phyloP scores from a whole-genome alignment of 805 yeast genomes.

The Danielia oregonensis region DNA sequence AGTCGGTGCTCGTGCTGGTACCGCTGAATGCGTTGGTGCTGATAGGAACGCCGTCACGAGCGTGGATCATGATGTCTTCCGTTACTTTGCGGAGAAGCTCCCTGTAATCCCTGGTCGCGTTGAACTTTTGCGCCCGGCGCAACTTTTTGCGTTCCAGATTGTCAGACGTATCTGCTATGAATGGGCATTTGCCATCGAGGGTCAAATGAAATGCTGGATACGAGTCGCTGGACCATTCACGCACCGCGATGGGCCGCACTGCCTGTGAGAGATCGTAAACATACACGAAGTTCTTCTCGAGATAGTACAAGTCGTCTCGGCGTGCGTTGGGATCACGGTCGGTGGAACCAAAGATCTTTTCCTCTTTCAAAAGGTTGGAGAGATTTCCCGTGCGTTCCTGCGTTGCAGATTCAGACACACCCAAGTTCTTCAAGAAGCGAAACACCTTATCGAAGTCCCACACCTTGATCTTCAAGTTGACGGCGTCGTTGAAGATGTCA shows the following conservation, averaged over 20 bases:
- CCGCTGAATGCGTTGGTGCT: constrained; percentile 17
- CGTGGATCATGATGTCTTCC: constrained; percentile 26
- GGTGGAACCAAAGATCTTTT: constrained; percentile 78
- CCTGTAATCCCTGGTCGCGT: constrained; percentile 41
- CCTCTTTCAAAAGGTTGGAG: constrained; percentile 68
- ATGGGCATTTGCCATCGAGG: constrained; percentile 77
- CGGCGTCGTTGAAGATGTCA: constrained; percentile 68
- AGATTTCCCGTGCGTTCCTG: constrained; percentile 20
- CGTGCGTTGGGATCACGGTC: constrained; percentile 86
- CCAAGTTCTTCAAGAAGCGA: constrained; percentile 68
- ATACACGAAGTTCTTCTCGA: constrained; percentile 65
- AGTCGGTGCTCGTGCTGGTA: constrained; percentile 28
- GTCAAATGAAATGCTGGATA: constrained; percentile 59
- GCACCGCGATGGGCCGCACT: constrained; percentile 73
- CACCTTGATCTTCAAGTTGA: constrained; percentile 61
- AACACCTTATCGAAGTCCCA: constrained; percentile 87
- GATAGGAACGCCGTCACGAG: constrained; percentile 18
- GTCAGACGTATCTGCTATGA: constrained; percentile 55
- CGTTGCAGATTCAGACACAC: constrained; percentile 20
- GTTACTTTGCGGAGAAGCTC: constrained; percentile 34
- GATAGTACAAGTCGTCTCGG: constrained; percentile 80
- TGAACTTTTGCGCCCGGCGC: constrained; percentile 37
- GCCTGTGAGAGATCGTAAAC: constrained; percentile 77
- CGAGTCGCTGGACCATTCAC: constrained; percentile 66
- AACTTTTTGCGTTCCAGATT: constrained; percentile 39